Conservation (phyloP, 768 basidiomycete species). For the Rhodocollybia butyracea region DNA sequence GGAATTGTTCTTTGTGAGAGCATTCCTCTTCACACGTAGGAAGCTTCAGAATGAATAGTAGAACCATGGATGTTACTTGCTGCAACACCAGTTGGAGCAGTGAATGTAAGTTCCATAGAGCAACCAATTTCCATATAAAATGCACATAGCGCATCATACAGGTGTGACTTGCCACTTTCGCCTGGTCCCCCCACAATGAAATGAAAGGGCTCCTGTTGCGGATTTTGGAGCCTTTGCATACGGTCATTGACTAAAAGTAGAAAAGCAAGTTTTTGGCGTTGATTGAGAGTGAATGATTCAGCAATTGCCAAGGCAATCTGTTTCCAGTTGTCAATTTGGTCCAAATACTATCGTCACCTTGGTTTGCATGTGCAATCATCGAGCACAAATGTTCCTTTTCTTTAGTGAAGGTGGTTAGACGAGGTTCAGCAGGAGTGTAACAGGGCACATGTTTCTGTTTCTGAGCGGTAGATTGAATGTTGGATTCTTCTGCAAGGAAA, state of each 20-base stretch:
- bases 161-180: constrained; percentile 20
- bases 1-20: constrained; percentile 5
- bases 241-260: constrained; percentile 12
- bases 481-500: too few species aligned
- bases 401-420: too few species aligned
- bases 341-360: too few species aligned
- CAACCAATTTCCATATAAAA: constrained; percentile 9
- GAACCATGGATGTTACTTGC: constrained; percentile 19
- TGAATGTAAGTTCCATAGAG: constrained; percentile 8
- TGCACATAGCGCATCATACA: constrained; percentile 16
- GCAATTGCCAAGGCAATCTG: too few species aligned
- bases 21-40: constrained; percentile 8
- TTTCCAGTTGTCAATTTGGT: too few species aligned
- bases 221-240: not conserved
- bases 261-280: constrained; percentile 3
- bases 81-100: constrained; percentile 19
- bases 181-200: constrained; percentile 18
- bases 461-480: too few species aligned
- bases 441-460: too few species aligned
- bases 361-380: too few species aligned
- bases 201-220: constrained; percentile 6
- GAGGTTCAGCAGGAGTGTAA: too few species aligned
- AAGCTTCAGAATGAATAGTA: constrained; percentile 17
- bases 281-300: too few species aligned
- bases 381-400: too few species aligned